Evolutionary conservation across 1,284 basidiomycete species (phyloP).

Genomic region (Ustilago nuda): DNA sequence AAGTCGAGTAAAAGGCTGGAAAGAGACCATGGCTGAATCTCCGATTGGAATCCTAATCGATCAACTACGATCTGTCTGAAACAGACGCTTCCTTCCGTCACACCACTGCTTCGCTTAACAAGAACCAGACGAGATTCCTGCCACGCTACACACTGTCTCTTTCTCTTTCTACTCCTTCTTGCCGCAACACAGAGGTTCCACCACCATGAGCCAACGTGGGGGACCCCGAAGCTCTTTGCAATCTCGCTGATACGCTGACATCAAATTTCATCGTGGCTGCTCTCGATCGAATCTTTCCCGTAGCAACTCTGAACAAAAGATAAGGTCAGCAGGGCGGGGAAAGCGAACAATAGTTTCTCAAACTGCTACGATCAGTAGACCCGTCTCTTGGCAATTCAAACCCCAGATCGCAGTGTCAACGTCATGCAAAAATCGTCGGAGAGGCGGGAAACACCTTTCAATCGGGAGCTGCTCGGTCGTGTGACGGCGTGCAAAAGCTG

Average conservation of each 20-base stretch:
- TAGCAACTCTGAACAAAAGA: not conserved
- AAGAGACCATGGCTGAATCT: not conserved
- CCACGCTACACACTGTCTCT: not conserved
- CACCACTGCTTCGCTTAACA: slow-evolving; percentile 1
- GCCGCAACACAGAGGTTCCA: slow-evolving; percentile 1
- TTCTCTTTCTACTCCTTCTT: not conserved
- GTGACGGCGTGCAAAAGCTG: slow-evolving; percentile 10
- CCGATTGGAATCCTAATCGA: slow-evolving; percentile 1
- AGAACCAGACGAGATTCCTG: slow-evolving; percentile 1
- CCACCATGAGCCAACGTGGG: not conserved
- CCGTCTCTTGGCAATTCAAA: slow-evolving; percentile 2
- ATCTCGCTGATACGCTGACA: not conserved
- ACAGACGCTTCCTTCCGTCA: slow-evolving; percentile 3
- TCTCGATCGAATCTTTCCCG: not conserved
- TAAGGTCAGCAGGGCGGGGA: slow-evolving; percentile 4
- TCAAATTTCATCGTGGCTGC: not conserved
- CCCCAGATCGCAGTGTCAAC: not conserved
- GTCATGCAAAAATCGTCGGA: not conserved
- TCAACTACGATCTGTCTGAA: not conserved
- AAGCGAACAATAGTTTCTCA: not conserved
- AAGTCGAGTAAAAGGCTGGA: not conserved
- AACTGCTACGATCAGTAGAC: not conserved
- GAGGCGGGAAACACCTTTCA: too few species aligned
- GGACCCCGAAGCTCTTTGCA: slow-evolving; percentile 1
- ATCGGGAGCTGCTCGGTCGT: slow-evolving; percentile 21